phyloP scores from a whole-genome alignment of 192 early-diverging fungal genomes.

The Rhizophagus clarus region DNA sequence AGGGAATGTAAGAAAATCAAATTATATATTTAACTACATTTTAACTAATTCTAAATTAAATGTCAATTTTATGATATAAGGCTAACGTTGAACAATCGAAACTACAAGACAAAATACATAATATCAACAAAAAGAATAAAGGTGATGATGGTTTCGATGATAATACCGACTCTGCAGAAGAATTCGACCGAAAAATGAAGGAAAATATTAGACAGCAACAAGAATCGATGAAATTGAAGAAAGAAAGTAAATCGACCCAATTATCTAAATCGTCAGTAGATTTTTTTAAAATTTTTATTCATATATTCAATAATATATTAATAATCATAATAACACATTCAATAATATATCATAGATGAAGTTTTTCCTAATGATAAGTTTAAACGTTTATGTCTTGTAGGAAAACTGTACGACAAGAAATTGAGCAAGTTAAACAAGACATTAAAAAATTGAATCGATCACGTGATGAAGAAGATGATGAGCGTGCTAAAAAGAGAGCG shows the following conservation, averaged over 20 bases:
- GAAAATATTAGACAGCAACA: slow-evolving; percentile 3
- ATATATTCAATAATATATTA: not conserved
- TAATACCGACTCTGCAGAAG: slow-evolving; percentile 40
- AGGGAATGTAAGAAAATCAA: slow-evolving; percentile 5
- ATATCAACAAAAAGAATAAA: slow-evolving; percentile 8
- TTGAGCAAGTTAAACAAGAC: slow-evolving; percentile 66
- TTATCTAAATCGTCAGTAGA: not conserved
- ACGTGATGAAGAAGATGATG: slow-evolving; percentile 31
- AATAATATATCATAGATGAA: too few relatives aligned
- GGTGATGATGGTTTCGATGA: slow-evolving; percentile 23
- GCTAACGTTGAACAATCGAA: not conserved
- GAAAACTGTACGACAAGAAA: slow-evolving; percentile 52
- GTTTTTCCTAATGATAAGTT: too few relatives aligned
- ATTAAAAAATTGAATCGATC: slow-evolving; percentile 60
- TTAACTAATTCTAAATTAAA: not conserved
- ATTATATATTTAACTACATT: not conserved
- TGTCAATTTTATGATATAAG: not conserved
- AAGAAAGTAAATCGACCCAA: not conserved
- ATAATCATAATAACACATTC: not conserved
- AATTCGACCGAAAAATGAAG: slow-evolving; percentile 34
- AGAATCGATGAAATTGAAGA: slow-evolving; percentile 20
- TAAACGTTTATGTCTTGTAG: slow-evolving; percentile 14
- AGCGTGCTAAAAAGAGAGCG: slow-evolving; percentile 41
- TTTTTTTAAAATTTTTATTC: slow-evolving; percentile 2
- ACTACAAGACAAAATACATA: not conserved